Evolutionary conservation across 2,329 filamentous ascomycete species (phyloP).

Genomic region (Tothia fuscella): DNA sequence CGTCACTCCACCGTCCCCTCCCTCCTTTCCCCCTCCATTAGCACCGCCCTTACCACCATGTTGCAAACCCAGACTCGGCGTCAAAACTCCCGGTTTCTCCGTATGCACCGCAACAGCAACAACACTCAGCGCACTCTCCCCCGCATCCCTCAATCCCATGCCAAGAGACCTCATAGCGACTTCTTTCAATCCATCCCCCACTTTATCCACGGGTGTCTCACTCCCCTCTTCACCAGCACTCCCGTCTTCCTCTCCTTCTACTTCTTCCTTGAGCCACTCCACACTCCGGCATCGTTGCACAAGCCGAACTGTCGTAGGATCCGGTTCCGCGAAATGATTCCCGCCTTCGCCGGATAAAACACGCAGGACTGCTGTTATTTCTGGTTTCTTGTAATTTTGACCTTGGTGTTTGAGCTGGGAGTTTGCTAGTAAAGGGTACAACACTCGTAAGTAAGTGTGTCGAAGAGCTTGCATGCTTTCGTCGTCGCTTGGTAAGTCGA

Average conservation of each 20-base stretch:
- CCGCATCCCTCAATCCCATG: slow-evolving; percentile 25
- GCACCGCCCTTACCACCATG: background rate
- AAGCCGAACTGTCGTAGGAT: slow-evolving; percentile 67
- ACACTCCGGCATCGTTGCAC: slow-evolving; percentile 65
- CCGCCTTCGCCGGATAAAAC: slow-evolving; percentile 46
- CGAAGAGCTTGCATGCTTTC: slow-evolving; percentile 44
- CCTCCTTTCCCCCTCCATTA: too few species aligned
- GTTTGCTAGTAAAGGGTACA: slow-evolving; percentile 81
- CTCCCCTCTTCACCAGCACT: background rate
- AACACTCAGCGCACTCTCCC: slow-evolving; percentile 27
- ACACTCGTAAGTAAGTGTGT: slow-evolving; percentile 87
- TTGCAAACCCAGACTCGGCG: slow-evolving; percentile 20
- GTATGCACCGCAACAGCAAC: slow-evolving; percentile 27
- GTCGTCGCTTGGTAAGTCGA: slow-evolving; percentile 80
- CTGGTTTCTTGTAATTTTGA: slow-evolving; percentile 82
- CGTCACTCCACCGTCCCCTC: too few species aligned
- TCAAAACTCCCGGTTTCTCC: slow-evolving; percentile 29
- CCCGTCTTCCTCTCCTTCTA: slow-evolving; percentile 27
- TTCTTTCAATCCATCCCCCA: slow-evolving; percentile 25
- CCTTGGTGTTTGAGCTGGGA: slow-evolving; percentile 71
- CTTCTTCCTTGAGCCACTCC: slow-evolving; percentile 45
- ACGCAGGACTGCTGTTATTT: slow-evolving; percentile 63
- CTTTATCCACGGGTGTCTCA: slow-evolving; percentile 1
- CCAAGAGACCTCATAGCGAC: slow-evolving; percentile 26
- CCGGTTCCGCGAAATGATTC: slow-evolving; percentile 66